A percentile compares a stretch with the other conserved stretches of the same genome.
phyloP scores from a whole-genome alignment of 148 eudicot genomes.

The Oxyria digyna region DNA sequence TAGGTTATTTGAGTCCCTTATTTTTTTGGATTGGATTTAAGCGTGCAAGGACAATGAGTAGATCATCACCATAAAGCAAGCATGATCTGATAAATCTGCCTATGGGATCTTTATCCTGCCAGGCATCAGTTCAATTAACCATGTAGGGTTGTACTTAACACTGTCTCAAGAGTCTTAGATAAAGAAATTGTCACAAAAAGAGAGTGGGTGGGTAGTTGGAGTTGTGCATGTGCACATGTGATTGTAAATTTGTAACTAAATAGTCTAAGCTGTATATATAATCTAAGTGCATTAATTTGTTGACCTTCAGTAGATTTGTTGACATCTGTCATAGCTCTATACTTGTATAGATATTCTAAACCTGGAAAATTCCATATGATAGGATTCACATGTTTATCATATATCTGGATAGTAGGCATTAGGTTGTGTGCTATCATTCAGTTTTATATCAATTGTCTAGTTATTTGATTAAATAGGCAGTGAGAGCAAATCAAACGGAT shows the following conservation, averaged over 20 bases:
- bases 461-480: background rate
- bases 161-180: background rate
- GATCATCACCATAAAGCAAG: background rate
- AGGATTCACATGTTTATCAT: background rate
- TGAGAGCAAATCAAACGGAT: background rate
- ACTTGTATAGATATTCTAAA: background rate
- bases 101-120: background rate
- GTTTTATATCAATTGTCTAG: background rate
- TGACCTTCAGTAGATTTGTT: background rate
- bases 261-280: background rate
- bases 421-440: background rate
- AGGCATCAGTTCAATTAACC: background rate
- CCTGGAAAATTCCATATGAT: background rate
- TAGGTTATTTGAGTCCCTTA: background rate
- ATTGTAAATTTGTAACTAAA: too few relatives aligned
- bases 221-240: slow-evolving; percentile 1
- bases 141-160: background rate
- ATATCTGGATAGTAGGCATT: background rate
- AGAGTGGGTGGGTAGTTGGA: background rate
- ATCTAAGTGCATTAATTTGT: background rate
- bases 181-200: background rate
- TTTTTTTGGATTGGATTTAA: background rate
- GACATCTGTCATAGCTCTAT: background rate
- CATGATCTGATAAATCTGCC: background rate
- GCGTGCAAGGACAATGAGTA: background rate